Conservation (phyloP, 768 basidiomycete species). For the Russula vinacea region DNA sequence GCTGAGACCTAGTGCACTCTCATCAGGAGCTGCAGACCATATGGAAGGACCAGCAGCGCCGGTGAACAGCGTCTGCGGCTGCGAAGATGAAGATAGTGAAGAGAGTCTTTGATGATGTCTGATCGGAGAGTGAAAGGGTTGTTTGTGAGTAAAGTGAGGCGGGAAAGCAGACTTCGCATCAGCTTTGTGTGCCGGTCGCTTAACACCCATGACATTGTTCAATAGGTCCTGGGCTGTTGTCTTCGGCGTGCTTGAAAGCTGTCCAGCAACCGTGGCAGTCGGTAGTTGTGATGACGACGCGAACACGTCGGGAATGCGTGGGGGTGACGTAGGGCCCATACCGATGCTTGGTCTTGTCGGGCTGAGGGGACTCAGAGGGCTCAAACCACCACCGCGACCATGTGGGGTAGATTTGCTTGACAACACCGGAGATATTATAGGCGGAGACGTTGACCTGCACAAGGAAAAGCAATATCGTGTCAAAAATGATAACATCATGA, state of each 20-base stretch:
- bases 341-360: constrained; percentile 15
- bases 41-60: constrained; percentile 49
- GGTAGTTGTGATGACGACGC: constrained; percentile 29
- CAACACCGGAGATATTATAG: constrained; percentile 16
- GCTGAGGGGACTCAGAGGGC: constrained; percentile 24
- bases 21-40: constrained; percentile 61
- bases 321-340: constrained; percentile 36
- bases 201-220: constrained; percentile 48
- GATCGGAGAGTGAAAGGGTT: constrained; percentile 18
- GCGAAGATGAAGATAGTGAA: constrained; percentile 37
- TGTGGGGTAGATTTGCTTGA: constrained; percentile 21
- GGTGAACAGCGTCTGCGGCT: constrained; percentile 52
- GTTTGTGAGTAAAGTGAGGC: constrained; percentile 19
- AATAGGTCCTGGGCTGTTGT: constrained; percentile 70
- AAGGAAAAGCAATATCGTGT: neutral
- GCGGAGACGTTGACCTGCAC: constrained; percentile 19
- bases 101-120: constrained; percentile 28
- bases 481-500: neutral
- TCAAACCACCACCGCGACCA: constrained; percentile 13
- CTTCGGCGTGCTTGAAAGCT: constrained; percentile 30
- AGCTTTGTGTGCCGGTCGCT: constrained; percentile 32
- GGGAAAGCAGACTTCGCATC: constrained; percentile 25
- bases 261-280: neutral
- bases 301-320: constrained; percentile 30
- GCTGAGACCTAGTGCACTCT: constrained; percentile 33